Evolutionary conservation across 1,284 basidiomycete species (phyloP), one percentile per base, ranked within the genome.

Genomic region (Ustilago esculenta): DNA sequence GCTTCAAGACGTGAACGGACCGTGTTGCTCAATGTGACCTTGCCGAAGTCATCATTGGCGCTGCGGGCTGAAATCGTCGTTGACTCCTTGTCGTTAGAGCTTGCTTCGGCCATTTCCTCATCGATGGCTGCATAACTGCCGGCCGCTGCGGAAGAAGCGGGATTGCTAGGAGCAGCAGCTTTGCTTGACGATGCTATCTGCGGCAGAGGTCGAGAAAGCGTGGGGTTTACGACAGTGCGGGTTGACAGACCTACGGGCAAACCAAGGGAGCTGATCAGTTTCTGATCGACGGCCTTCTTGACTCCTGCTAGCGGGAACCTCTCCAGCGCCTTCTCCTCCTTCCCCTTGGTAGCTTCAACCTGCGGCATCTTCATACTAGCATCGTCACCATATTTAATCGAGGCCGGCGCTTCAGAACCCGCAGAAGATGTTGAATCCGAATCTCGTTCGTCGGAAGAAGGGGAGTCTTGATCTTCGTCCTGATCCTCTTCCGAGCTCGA

Each of bases 231-330:
- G 8, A 78, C 49, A 4, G 63, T 68, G 11, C 77, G 60, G 11
- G 63, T 67, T 1, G 60, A 53, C 18, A 80, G 48, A 25, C 72
- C 77, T 35, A 68, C 46, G 0, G 79, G 76, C 4, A 80, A 50
- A 30, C 78, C 79, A 18, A 78, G 77, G 10, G 61, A 56, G 27
- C 71, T 51, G 21, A 81, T 73, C 20, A 67, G 46, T 14, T 61
- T 56, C 4, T 59, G 51, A 39, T 74, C 69, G 8, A 61, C 53
- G 15, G 57, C 58, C n/a, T 56, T 53, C 43, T 61, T 65, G 42
- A 64, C 56, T 14, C 68, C 68, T 7, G 68, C 68, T 10, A 57
- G 29, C 3, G 68, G 68, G 27, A 71, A 71, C 0, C 50, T 42
- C 34, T 54, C 51, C 12, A 71, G 45, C 14, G 57, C 58, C n/a